A percentile compares a stretch with the other conserved stretches of the same genome.
phyloP scores from a whole-genome alignment of 2,329 filamentous ascomycete species.

The Fusarium bulbicola region DNA sequence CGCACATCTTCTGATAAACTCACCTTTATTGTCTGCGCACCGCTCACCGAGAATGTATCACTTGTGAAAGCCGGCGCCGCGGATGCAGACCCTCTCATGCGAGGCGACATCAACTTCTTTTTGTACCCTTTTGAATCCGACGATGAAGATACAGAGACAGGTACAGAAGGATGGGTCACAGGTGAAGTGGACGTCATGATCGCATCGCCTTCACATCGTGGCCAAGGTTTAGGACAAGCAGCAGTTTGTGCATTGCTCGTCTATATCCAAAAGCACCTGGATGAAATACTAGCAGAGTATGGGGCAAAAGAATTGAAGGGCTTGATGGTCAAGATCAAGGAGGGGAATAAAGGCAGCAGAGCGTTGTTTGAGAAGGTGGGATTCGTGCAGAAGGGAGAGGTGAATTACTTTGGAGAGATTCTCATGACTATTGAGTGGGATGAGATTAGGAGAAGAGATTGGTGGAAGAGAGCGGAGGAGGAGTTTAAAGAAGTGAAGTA shows the following conservation, averaged over 20 bases:
- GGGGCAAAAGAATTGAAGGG: constrained; percentile 31
- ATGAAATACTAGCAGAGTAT: constrained; percentile 62
- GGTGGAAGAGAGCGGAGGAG: constrained; percentile 30
- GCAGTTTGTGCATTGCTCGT: constrained; percentile 74
- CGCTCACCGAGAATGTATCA: constrained; percentile 38
- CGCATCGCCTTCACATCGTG: constrained; percentile 65
- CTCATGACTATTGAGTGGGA: constrained; percentile 56
- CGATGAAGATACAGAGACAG: constrained; percentile 46
- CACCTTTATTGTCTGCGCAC: constrained; percentile 85
- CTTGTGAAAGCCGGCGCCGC: constrained; percentile 50
- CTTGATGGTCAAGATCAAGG: constrained; percentile 68
- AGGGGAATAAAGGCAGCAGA: constrained; percentile 61
- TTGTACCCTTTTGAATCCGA: constrained; percentile 68
- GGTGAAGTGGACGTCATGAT: constrained; percentile 93
- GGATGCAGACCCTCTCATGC: constrained; percentile 67
- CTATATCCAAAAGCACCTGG: constrained; percentile 68
- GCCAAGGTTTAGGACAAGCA: constrained; percentile 71
- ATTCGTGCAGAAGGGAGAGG: constrained; percentile 60
- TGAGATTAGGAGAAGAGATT: constrained; percentile 32
- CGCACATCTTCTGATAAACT: constrained; percentile 83
- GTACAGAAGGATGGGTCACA: constrained; percentile 48
- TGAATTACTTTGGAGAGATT: constrained; percentile 71
- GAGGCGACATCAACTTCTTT: constrained; percentile 86
- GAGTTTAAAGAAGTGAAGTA: constrained; percentile 41
- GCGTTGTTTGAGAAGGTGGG: constrained; percentile 62